These are phyloP conservation scores for Noccaea caerulescens DNA, from an alignment of 345 rosid genomes.

Conservation along the genomic window DNA sequence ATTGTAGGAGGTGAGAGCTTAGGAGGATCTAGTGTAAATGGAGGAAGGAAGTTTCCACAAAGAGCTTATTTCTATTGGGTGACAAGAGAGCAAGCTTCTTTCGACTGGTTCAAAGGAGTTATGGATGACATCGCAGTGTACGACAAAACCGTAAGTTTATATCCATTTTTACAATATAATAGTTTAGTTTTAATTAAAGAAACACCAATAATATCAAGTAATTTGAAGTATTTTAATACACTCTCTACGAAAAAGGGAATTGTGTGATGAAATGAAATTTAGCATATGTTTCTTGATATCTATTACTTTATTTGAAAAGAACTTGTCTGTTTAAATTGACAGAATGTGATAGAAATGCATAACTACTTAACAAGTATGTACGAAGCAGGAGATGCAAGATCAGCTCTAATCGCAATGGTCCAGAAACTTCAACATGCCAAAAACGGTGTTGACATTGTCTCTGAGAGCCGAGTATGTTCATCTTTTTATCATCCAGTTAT, in stretches of 20 bases:
- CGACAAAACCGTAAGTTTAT: conserved; percentile 59
- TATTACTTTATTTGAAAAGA: neutral
- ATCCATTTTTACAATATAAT: neutral
- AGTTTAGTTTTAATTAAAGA: neutral
- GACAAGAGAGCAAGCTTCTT: conserved; percentile 91
- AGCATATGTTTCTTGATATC: neutral
- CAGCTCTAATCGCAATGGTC: conserved; percentile 91
- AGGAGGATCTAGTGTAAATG: conserved; percentile 33
- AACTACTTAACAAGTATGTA: conserved; percentile 94
- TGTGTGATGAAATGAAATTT: neutral
- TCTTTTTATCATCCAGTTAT: neutral
- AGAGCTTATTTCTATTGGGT: conserved; percentile 99
- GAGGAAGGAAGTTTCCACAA: conserved; percentile 57
- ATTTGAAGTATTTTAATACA: neutral
- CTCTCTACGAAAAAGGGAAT: neutral
- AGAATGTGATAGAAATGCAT: conserved; percentile 96
- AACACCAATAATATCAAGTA: neutral
- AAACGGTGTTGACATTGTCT: conserved; percentile 89
- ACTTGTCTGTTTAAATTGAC: conserved; percentile 22
- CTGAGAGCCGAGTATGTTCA: conserved; percentile 77
- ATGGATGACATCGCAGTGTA: conserved; percentile 94
- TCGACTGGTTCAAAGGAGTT: conserved; percentile 98
- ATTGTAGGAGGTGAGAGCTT: conserved; percentile 30
- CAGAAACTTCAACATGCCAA: conserved; percentile 94
- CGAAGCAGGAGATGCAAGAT: conserved; percentile 97